Evolutionary conservation across 1,139 yeast species (phyloP).

Genomic region (Magnusiomyces fungicola): DNA sequence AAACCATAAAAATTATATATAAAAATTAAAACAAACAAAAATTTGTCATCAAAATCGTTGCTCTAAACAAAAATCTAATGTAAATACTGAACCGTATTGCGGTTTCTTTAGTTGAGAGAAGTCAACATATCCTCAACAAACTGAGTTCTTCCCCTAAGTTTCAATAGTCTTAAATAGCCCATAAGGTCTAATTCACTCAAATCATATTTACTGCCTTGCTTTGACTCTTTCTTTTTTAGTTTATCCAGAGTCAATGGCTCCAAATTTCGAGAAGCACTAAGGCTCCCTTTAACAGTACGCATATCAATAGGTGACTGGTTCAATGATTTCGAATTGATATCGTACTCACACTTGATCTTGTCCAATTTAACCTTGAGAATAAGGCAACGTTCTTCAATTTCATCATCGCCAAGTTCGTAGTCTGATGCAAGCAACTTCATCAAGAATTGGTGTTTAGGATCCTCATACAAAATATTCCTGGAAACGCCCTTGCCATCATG

Average conservation of each 20-base stretch:
- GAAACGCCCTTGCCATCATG: constrained; percentile 2
- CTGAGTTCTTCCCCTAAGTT: neutral
- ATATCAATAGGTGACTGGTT: constrained; percentile 1
- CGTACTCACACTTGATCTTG: neutral
- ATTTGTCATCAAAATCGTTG: too few relatives aligned
- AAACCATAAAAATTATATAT: too few relatives aligned
- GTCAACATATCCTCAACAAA: constrained; percentile 1
- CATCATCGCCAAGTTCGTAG: neutral
- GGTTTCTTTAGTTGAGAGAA: neutral
- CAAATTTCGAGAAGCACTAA: neutral
- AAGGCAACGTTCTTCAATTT: neutral
- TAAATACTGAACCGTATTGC: too few relatives aligned
- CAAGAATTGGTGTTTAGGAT: neutral
- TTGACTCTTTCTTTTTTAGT: neutral
- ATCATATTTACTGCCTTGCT: neutral
- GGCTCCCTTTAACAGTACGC: neutral
- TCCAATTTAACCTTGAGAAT: neutral
- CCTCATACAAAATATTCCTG: neutral
- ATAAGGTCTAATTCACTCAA: neutral
- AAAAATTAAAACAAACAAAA: too few relatives aligned
- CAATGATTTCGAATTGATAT: neutral
- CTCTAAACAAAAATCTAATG: too few relatives aligned
- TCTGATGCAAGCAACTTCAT: neutral
- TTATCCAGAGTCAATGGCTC: neutral
- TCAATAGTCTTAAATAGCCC: neutral